phyloP scores from a whole-genome alignment of 352 stramenopile genomes.

The Pilasporangium apinafurcum region DNA sequence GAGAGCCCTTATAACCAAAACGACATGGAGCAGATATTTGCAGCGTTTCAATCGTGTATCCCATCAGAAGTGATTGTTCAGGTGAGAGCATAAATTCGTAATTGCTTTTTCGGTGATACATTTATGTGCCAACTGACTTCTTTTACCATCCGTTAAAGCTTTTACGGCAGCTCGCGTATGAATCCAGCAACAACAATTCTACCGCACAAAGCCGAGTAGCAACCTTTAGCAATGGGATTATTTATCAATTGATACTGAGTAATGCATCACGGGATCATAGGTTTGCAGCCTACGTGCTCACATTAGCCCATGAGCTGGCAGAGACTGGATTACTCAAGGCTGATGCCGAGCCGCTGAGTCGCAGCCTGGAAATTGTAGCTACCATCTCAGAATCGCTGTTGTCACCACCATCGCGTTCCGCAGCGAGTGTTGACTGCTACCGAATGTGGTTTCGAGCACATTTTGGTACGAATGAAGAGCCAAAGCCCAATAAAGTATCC shows the following conservation, averaged over 20 bases:
- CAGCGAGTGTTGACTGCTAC: conserved; percentile 8
- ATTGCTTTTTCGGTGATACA: too few relatives aligned
- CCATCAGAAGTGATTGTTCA: conserved; percentile 1
- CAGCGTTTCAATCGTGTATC: conserved; percentile 8
- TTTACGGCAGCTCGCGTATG: conserved; percentile 10
- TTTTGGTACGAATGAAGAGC: conserved; percentile 2
- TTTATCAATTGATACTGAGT: conserved; percentile 7
- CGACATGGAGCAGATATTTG: conserved; percentile 7
- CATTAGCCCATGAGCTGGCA: conserved; percentile 25
- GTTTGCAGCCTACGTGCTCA: conserved; percentile 14
- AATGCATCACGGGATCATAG: conserved; percentile 3
- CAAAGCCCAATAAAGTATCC: not conserved
- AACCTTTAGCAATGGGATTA: not conserved
- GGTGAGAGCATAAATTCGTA: too few relatives aligned
- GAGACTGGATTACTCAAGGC: conserved; percentile 11
- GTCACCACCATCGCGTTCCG: not conserved
- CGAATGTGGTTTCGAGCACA: conserved; percentile 17
- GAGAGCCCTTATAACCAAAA: not conserved
- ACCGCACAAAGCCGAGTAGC: not conserved
- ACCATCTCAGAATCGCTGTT: not conserved
- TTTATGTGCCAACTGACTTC: too few relatives aligned
- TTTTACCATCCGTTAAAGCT: conserved; percentile 4
- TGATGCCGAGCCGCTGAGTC: conserved; percentile 8
- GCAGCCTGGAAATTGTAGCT: conserved; percentile 20
- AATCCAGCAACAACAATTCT: not conserved